Evolutionary conservation across 1,139 yeast species (phyloP), one percentile per base, ranked within the genome.

Genomic region (Hanseniaspora sp.): DNA sequence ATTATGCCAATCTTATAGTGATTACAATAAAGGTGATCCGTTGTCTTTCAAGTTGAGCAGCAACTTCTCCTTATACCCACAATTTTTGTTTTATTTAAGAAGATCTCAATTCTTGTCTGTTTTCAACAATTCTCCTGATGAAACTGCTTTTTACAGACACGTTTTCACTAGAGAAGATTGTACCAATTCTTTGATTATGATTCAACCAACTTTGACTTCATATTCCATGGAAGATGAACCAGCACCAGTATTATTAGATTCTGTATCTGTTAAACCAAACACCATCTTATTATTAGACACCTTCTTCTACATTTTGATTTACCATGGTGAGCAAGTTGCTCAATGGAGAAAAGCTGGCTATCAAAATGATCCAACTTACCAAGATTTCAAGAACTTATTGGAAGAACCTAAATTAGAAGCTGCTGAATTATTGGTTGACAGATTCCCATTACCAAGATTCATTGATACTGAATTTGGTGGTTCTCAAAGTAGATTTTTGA

Each of bases 381-480:
- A 82, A 39, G 87, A 87, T 64, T 87, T 92, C 71, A 86, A 86
- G 69, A 80, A 79, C 57, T 78, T 92, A 67, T 78, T 92, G 62
- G 94, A 86, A 56, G 94, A 85, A 59, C 96, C 98, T 53, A 83
- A 87, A 64, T 79, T 79, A 57, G 98, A 92, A 70, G 97, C 96
- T 33, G 94, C 95, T 5, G 90, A 85, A 61, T 74, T 92, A 60
- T 79, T 92, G 64, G 81, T 85, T 38, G 97, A 92, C 66, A 80
- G 98, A 69, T 92, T 87, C 80, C 98, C 98, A 63, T 76, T 92
- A 64, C 98, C 98, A 52, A 80, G 97, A 71, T 92, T 86, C 68
- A 87, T 90, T 62, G 96, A 90, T 63, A 88, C 96, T 55, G 96
- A 90, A 67, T 96, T 88, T 63, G 96, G 97, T 64, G 96, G 96